Conservation (phyloP, 2,329 filamentous ascomycete genomes). For the Stemphylium vesicarium region DNA sequence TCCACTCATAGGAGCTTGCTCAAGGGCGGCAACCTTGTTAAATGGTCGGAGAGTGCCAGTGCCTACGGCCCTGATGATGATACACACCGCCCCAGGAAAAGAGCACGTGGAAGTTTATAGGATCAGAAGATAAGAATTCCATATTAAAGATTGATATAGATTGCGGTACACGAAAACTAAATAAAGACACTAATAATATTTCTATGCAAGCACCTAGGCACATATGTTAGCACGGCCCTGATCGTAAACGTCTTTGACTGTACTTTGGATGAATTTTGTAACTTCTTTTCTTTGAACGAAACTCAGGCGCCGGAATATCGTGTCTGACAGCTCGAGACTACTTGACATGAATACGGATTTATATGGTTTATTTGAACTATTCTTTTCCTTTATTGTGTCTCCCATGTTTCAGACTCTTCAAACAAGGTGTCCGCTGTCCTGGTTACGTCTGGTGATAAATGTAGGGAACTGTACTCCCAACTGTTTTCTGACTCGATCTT, state of each 20-base stretch:
- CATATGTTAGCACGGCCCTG: too few species aligned
- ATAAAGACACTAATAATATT: neutral
- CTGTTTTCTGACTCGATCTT: constrained; percentile 3
- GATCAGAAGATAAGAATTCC: neutral
- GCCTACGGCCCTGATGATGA: neutral
- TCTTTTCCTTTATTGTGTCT: constrained; percentile 1
- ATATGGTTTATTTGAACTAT: constrained; percentile 1
- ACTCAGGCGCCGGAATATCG: neutral
- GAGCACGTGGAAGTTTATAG: neutral
- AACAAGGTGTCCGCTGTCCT: neutral
- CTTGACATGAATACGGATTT: neutral
- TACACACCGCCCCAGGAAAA: neutral
- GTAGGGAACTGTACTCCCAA: constrained; percentile 11
- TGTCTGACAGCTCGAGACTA: neutral
- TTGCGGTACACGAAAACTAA: too few species aligned
- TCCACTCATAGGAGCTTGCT: neutral
- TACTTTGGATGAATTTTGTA: neutral
- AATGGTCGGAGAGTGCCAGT: neutral
- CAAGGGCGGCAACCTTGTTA: neutral
- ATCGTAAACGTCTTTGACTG: neutral
- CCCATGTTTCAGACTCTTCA: neutral
- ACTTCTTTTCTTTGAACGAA: neutral
- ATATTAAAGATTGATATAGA: neutral
- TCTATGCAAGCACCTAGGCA: neutral
- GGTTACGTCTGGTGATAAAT: constrained; percentile 14